Conservation (phyloP, 1,284 basidiomycete species). For the Cryptococcus amylolentus region DNA sequence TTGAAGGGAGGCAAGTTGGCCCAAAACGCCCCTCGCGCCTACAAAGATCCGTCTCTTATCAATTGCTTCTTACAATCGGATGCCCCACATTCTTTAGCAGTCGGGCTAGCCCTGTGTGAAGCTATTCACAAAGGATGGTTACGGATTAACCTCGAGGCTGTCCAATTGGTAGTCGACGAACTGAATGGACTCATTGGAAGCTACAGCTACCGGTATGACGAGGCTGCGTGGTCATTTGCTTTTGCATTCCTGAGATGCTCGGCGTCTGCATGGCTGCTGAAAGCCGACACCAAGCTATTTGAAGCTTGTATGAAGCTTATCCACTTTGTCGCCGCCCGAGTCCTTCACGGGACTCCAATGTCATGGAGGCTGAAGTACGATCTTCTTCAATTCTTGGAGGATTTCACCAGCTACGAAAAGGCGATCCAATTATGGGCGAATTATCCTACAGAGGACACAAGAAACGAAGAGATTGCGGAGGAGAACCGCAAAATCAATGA, state of each 20-base stretch:
- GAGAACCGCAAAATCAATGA: constrained; percentile 19
- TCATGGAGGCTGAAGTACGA: constrained; percentile 69
- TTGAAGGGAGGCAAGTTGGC: constrained; percentile 55
- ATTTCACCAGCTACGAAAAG: constrained; percentile 63
- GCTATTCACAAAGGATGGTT: constrained; percentile 59
- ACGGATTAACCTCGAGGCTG: constrained; percentile 55
- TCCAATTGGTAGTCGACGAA: constrained; percentile 58
- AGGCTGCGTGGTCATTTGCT: constrained; percentile 57
- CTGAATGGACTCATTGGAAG: constrained; percentile 57
- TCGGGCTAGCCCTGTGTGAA: constrained; percentile 60
- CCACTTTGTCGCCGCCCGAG: constrained; percentile 55
- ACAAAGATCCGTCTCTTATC: constrained; percentile 63
- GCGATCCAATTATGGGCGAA: constrained; percentile 24
- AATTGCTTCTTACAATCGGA: constrained; percentile 59
- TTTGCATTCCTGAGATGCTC: constrained; percentile 67
- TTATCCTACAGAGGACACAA: neutral
- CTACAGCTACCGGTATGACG: constrained; percentile 62
- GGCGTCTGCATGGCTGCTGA: constrained; percentile 60
- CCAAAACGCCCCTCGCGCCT: constrained; percentile 54
- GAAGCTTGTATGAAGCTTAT: constrained; percentile 56
- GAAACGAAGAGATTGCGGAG: constrained; percentile 26
- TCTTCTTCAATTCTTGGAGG: constrained; percentile 63
- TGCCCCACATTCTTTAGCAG: constrained; percentile 56
- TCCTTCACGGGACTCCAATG: constrained; percentile 13
- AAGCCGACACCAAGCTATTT: constrained; percentile 51